A percentile compares a stretch with the other conserved stretches of the same genome.
These are phyloP conservation scores for Piloderma croceum DNA, from an alignment of 768 basidiomycete species.

Conservation along the genomic window DNA sequence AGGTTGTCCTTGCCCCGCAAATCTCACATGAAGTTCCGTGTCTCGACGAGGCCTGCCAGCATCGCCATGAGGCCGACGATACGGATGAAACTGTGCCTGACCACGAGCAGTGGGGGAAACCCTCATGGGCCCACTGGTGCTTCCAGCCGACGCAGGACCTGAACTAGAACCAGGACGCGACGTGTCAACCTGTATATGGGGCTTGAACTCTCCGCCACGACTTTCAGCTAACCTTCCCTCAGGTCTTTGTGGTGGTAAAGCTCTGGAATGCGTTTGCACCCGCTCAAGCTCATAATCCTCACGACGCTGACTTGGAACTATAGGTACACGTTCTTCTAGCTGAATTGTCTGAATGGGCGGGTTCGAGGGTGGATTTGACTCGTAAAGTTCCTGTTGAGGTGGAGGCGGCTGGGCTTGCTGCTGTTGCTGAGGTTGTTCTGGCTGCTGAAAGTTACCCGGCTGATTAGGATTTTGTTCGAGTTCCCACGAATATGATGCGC, in stretches of 20 bases:
- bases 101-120: conserved; percentile 20
- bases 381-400: too few relatives aligned
- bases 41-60: conserved; percentile 3
- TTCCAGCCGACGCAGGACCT: conserved; percentile 20
- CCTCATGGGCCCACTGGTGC: conserved; percentile 20
- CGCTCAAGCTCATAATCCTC: conserved; percentile 21
- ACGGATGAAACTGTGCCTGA: conserved; percentile 22
- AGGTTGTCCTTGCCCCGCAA: conserved; percentile 13
- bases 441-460: conserved; percentile 33
- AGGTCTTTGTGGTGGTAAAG: background rate
- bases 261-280: conserved; percentile 15
- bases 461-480: conserved; percentile 38
- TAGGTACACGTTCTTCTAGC: conserved; percentile 23
- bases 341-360: too few relatives aligned
- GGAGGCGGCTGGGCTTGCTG: conserved; percentile 17
- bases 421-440: conserved; percentile 18
- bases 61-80: conserved; percentile 26
- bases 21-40: conserved; percentile 27
- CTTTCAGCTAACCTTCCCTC: conserved; percentile 6
- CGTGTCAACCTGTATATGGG: conserved; percentile 27
- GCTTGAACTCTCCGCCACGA: conserved; percentile 25
- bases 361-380: too few relatives aligned
- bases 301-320: conserved; percentile 25
- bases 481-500: conserved; percentile 35
- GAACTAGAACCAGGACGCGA: conserved; percentile 22